Percentiles rank a stretch among this genome's conserved stretches.
Evolutionary conservation across 2,329 filamentous ascomycete species (phyloP).

Genomic region (Paramyrothecium roridum): DNA sequence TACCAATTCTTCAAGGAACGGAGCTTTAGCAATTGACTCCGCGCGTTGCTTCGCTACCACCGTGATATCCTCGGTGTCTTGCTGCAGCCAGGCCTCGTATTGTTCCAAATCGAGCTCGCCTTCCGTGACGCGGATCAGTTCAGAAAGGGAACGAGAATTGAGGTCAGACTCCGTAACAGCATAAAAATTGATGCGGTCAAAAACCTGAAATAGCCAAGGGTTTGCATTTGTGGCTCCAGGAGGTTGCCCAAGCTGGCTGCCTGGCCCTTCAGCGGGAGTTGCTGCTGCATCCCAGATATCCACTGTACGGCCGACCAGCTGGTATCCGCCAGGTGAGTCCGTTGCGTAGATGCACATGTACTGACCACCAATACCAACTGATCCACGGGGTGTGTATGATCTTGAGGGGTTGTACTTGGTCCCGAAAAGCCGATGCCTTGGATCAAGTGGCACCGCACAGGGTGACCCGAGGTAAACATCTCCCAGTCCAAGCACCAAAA

Average conservation of each 20-base stretch:
- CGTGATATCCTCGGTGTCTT: slow-evolving; percentile 21
- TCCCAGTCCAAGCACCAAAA: slow-evolving; percentile 33
- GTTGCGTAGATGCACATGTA: slow-evolving; percentile 37
- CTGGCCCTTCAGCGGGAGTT: not conserved
- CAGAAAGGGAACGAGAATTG: slow-evolving; percentile 12
- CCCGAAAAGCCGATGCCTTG: slow-evolving; percentile 28
- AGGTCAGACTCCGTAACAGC: slow-evolving; percentile 21
- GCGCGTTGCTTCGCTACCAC: slow-evolving; percentile 14
- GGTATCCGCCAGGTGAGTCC: slow-evolving; percentile 33
- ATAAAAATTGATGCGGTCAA: slow-evolving; percentile 31
- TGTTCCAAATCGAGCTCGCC: slow-evolving; percentile 22
- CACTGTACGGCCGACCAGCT: slow-evolving; percentile 30
- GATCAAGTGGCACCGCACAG: slow-evolving; percentile 30
- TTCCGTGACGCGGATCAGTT: slow-evolving; percentile 21
- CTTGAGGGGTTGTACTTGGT: slow-evolving; percentile 35
- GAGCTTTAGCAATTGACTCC: slow-evolving; percentile 18
- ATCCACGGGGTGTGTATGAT: slow-evolving; percentile 29
- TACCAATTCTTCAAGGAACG: slow-evolving; percentile 24
- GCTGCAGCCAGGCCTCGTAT: slow-evolving; percentile 27
- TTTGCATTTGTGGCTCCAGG: slow-evolving; percentile 1
- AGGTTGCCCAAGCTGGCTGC: not conserved
- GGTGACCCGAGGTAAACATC: slow-evolving; percentile 37
- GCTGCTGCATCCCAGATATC: slow-evolving; percentile 26
- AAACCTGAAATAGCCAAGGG: slow-evolving; percentile 25
- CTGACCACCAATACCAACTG: slow-evolving; percentile 32